A percentile compares a stretch with the other conserved stretches of the same genome.
Evolutionary conservation across 768 basidiomycete genomes (phyloP).

Genomic region (Boletus patriciae): DNA sequence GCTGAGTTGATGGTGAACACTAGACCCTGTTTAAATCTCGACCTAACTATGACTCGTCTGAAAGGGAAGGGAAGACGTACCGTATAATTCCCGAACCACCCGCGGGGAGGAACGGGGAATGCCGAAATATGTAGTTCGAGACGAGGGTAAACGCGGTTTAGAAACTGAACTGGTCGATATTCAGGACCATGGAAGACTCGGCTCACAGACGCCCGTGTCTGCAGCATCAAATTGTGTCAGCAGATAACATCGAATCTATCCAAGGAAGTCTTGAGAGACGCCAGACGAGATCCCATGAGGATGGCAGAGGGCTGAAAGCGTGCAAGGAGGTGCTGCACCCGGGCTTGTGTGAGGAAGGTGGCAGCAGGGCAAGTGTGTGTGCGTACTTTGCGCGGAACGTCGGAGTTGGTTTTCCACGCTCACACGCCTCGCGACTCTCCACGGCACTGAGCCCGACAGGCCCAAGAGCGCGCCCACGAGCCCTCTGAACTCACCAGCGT

Average conservation of each 20-base stretch:
- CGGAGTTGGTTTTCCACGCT: slow-evolving; percentile 25
- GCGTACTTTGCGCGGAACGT: slow-evolving; percentile 58
- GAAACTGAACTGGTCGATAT: too few relatives aligned
- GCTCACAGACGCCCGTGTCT: slow-evolving; percentile 61
- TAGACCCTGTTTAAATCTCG: too few relatives aligned
- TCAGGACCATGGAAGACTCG: too few relatives aligned
- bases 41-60: too few relatives aligned
- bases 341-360: slow-evolving; percentile 59
- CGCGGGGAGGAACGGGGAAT: too few relatives aligned
- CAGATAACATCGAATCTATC: slow-evolving; percentile 87
- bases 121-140: too few relatives aligned
- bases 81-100: too few relatives aligned
- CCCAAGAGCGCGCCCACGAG: too few relatives aligned
- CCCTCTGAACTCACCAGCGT: neutral
- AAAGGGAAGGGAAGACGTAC: too few relatives aligned
- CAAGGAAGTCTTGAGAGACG: slow-evolving; percentile 71
- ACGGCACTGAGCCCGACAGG: neutral
- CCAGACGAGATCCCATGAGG: slow-evolving; percentile 46
- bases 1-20: too few relatives aligned
- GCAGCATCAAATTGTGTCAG: slow-evolving; percentile 86
- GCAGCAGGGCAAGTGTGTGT: slow-evolving; percentile 36
- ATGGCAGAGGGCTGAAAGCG: slow-evolving; percentile 64
- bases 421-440: slow-evolving; percentile 8
- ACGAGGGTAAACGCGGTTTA: too few relatives aligned
- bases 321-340: slow-evolving; percentile 67